phyloP scores from a whole-genome alignment of 2,329 filamentous ascomycete species.

The Exophiala dermatitidis region DNA sequence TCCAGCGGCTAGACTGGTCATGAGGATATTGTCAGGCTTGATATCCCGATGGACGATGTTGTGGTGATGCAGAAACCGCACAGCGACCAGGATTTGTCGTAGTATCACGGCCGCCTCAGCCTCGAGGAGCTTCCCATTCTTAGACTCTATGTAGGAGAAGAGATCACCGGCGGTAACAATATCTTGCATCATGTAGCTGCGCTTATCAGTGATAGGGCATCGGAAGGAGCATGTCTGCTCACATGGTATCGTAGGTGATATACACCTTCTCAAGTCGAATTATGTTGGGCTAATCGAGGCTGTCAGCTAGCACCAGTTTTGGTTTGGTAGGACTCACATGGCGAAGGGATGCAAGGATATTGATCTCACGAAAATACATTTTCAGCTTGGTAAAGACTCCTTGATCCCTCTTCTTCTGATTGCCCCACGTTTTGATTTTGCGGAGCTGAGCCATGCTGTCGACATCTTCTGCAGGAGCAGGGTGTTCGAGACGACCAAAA shows the following conservation, averaged over 20 bases:
- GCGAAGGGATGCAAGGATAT: slow-evolving; percentile 45
- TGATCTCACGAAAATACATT: slow-evolving; percentile 36
- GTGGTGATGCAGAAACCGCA: slow-evolving; percentile 51
- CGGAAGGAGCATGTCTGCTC: slow-evolving; percentile 22
- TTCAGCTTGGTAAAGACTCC: slow-evolving; percentile 30
- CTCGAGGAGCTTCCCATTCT: slow-evolving; percentile 42
- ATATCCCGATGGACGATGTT: slow-evolving; percentile 55
- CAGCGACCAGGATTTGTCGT: slow-evolving; percentile 49
- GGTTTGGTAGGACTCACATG: slow-evolving; percentile 38
- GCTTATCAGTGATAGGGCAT: slow-evolving; percentile 13
- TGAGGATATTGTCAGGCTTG: slow-evolving; percentile 57
- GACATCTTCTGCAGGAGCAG: slow-evolving; percentile 23
- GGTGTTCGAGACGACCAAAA: slow-evolving; percentile 14
- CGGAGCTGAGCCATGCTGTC: slow-evolving; percentile 13
- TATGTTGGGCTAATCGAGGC: slow-evolving; percentile 48
- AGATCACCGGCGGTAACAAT: slow-evolving; percentile 55
- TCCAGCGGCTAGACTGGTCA: slow-evolving; percentile 47
- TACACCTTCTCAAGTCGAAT: slow-evolving; percentile 52
- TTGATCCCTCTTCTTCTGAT: slow-evolving; percentile 21
- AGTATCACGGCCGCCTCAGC: slow-evolving; percentile 49
- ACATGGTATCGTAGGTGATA: slow-evolving; percentile 46
- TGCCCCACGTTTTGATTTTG: slow-evolving; percentile 21
- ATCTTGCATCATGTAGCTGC: slow-evolving; percentile 55
- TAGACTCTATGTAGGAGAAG: slow-evolving; percentile 51
- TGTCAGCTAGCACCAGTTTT: background rate